Base-by-base conservation (phyloP, 2,329 filamentous ascomycete species). In the Claviceps quebecensis region DNA sequence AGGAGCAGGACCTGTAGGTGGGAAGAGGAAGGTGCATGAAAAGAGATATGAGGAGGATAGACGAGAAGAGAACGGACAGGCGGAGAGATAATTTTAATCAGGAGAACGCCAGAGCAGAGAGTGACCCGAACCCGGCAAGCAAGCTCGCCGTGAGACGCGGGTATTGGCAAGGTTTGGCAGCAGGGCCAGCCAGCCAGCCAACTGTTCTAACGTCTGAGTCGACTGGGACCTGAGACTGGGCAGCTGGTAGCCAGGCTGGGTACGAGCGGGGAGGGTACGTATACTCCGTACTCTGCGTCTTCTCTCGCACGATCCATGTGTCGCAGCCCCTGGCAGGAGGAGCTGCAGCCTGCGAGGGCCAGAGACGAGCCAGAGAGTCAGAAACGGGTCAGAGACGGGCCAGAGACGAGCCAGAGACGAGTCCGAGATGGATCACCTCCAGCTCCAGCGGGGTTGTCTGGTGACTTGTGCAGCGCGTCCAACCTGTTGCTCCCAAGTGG, bases 31-130 rank as follows among this genome's bases (percentile, higher is more conserved):
- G 53, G 55, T 53, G 48, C 52, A 58, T 56, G 55, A 70, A 73
- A 73, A 26, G 29, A 72, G 65, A 72, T 72, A 71, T 70, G 72
- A 75, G 69, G 68, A 75, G 70, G 70, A 74, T 69, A 67, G 67
- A 71, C 68, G 67, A 71, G 69, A 71, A 66, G 70, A 70, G 72
- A 72, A 74, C 72, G 73, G 74, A 76, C 71, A 74, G 73, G 73
- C 71, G 70, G 69, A 74, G 70, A 75, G 48, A 50, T 50, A 65
- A 65, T 66, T 67, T 68, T 66, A 66, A 66, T 60, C 19, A 55
- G 39, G 23, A 56, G 56, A 54, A 52, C 52, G 53, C 52, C 55
- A 51, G 46, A 52, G 50, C 50, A 43, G 50, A 55, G 34, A 48
- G 22, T 49, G 50, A 48, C 48, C 45, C 29, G 53, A 51, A 37